Conservation (phyloP, 2,329 filamentous ascomycete genomes). For the Fusarium sambucinum region DNA sequence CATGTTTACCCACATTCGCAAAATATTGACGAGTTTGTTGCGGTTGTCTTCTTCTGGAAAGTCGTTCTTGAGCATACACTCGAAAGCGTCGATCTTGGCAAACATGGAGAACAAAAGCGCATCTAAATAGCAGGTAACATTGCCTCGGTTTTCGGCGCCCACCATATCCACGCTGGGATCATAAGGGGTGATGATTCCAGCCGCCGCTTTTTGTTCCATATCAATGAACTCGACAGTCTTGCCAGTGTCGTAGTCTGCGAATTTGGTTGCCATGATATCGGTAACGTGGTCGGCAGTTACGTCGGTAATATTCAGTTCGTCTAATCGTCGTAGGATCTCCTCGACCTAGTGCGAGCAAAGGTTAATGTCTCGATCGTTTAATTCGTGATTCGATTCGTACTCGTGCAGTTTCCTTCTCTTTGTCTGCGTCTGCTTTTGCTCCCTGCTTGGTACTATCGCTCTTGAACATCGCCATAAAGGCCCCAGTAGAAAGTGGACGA, state of each 20-base stretch:
- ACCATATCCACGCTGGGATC: conserved; percentile 78
- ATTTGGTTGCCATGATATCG: conserved; percentile 69
- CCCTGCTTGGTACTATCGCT: conserved; percentile 67
- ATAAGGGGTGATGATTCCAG: conserved; percentile 82
- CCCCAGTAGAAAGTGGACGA: conserved; percentile 67
- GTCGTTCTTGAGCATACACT: conserved; percentile 87
- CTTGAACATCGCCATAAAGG: conserved; percentile 74
- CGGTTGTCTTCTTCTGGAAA: conserved; percentile 76
- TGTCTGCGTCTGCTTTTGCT: conserved; percentile 59
- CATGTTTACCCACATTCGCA: conserved; percentile 95
- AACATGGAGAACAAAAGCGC: conserved; percentile 96
- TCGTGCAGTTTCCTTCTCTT: conserved; percentile 59
- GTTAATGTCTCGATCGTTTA: conserved; percentile 29
- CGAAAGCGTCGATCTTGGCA: conserved; percentile 87
- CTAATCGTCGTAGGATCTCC: conserved; percentile 55
- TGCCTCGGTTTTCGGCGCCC: conserved; percentile 86
- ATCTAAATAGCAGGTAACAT: conserved; percentile 95
- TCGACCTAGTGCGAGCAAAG: conserved; percentile 54
- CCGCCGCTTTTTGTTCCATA: conserved; percentile 82
- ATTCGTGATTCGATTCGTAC: conserved; percentile 44
- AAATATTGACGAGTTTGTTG: conserved; percentile 78
- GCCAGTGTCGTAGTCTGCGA: conserved; percentile 76
- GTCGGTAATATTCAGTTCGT: conserved; percentile 60
- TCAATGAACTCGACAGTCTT: conserved; percentile 81
- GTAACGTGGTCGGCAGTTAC: conserved; percentile 69